These are phyloP conservation scores for Acanthamoeba healyi DNA, from an alignment of 208 protist species.

Conservation along the genomic window DNA sequence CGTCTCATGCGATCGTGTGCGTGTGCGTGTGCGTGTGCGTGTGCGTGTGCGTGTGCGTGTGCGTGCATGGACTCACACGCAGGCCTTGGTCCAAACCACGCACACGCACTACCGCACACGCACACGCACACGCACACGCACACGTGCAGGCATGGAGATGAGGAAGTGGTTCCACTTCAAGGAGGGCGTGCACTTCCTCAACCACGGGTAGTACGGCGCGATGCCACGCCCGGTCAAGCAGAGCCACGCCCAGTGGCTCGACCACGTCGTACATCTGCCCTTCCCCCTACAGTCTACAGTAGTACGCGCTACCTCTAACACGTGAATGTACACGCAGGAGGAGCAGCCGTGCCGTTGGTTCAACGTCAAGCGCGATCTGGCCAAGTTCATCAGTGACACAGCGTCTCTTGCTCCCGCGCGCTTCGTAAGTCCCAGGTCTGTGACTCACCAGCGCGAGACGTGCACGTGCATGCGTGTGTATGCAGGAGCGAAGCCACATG, in stretches of 20 bases:
- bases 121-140: neutral
- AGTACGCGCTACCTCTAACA: neutral
- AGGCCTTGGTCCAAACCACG: neutral
- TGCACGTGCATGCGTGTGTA: neutral
- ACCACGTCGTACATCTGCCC: neutral
- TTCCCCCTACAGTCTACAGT: too few relatives aligned
- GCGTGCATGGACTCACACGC: too few relatives aligned
- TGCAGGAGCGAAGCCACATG: neutral
- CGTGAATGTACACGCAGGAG: neutral
- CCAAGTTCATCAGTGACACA: neutral
- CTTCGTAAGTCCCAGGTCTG: too few relatives aligned
- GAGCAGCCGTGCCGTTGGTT: slow-evolving; percentile 57
- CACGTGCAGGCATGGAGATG: neutral
- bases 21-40: too few relatives aligned
- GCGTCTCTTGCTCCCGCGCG: too few relatives aligned
- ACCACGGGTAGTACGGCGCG: slow-evolving; percentile 60
- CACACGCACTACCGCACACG: neutral
- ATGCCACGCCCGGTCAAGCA: slow-evolving; percentile 46
- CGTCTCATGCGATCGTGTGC: neutral
- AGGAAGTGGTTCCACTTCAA: slow-evolving; percentile 63
- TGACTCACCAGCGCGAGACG: too few relatives aligned
- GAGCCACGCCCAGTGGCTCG: slow-evolving; percentile 7
- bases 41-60: too few relatives aligned
- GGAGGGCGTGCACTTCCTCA: slow-evolving; percentile 36
- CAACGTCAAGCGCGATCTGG: slow-evolving; percentile 4